These are phyloP conservation scores for Crithidia acanthocephali DNA, from an alignment of 208 protist genomes.

Conservation along the genomic window DNA sequence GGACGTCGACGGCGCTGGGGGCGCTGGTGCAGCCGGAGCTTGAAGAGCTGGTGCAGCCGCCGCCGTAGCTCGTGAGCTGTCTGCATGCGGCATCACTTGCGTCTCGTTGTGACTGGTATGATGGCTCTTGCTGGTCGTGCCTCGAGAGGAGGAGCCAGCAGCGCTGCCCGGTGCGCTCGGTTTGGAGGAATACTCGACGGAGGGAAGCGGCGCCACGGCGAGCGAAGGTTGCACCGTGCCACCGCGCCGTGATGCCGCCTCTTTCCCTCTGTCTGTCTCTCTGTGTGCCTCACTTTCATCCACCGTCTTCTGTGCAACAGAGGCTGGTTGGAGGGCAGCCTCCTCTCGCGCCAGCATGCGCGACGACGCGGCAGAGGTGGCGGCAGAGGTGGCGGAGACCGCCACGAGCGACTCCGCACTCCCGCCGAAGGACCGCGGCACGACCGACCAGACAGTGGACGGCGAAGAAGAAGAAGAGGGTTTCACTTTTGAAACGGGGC, in stretches of 20 bases:
- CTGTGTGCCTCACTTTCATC: too few relatives aligned
- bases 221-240: too few relatives aligned
- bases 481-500: too few relatives aligned
- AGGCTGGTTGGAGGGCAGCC: neutral
- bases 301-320: too few relatives aligned
- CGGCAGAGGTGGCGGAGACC: neutral
- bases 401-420: neutral
- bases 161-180: neutral
- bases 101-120: neutral
- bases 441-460: constrained; percentile 6
- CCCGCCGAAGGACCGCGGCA: neutral
- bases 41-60: neutral
- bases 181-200: too few relatives aligned
- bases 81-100: neutral
- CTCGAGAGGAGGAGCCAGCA: too few relatives aligned
- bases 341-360: constrained; percentile 9
- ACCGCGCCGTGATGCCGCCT: neutral
- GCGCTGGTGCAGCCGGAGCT: too few relatives aligned
- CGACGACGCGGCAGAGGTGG: constrained; percentile 1
- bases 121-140: too few relatives aligned
- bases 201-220: too few relatives aligned
- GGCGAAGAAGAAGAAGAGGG: neutral
- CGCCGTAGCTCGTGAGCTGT: neutral
- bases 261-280: too few relatives aligned
- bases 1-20: neutral